Evolutionary conservation across 768 basidiomycete genomes (phyloP).

Genomic region (Tubosaeta sp.): DNA sequence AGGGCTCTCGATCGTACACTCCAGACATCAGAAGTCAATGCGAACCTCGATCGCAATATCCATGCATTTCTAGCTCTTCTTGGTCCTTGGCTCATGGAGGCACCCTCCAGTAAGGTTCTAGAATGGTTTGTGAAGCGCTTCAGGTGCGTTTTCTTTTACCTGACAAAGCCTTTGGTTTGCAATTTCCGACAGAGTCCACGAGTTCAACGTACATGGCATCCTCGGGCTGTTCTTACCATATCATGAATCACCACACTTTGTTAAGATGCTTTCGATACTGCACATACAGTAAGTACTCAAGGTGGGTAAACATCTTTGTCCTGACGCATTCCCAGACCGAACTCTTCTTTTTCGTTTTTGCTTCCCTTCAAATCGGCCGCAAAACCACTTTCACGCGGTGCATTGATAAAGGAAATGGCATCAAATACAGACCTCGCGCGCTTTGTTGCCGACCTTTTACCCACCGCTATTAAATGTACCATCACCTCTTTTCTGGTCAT

Average conservation of each 20-base stretch:
- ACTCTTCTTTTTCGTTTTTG: slow-evolving; percentile 65
- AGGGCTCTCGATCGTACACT: slow-evolving; percentile 77
- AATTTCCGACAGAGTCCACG: slow-evolving; percentile 62
- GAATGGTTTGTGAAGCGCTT: slow-evolving; percentile 96
- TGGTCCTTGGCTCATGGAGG: slow-evolving; percentile 77
- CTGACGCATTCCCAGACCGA: slow-evolving; percentile 39
- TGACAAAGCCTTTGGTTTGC: not conserved
- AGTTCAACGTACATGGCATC: slow-evolving; percentile 82
- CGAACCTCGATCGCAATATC: slow-evolving; percentile 58
- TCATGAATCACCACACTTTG: slow-evolving; percentile 91
- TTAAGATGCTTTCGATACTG: slow-evolving; percentile 87
- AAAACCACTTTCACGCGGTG: slow-evolving; percentile 65
- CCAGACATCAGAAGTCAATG: slow-evolving; percentile 56
- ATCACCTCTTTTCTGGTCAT: not conserved
- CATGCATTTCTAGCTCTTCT: slow-evolving; percentile 62
- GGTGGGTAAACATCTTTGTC: not conserved
- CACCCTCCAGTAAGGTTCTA: slow-evolving; percentile 74
- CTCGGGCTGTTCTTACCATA: slow-evolving; percentile 88
- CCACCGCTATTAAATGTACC: slow-evolving; percentile 46
- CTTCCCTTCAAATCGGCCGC: slow-evolving; percentile 72
- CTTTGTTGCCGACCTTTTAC: slow-evolving; percentile 64
- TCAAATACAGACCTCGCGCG: slow-evolving; percentile 67
- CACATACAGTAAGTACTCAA: slow-evolving; percentile 55
- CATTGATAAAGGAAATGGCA: slow-evolving; percentile 75
- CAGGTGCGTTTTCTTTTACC: slow-evolving; percentile 49